These are phyloP conservation scores for Heliosperma pusillum DNA, from an alignment of 148 eudicot species.

Conservation along the genomic window DNA sequence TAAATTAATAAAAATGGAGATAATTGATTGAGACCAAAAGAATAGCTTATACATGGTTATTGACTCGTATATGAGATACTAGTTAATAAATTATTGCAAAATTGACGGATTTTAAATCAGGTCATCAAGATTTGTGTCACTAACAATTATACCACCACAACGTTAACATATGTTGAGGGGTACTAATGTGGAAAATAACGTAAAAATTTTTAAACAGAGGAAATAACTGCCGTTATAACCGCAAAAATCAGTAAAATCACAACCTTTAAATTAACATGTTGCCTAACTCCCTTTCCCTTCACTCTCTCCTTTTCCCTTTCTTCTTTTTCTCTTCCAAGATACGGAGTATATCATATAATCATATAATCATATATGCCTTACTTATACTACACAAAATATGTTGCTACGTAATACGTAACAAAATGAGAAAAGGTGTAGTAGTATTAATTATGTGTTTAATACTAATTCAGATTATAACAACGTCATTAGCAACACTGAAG, in stretches of 20 bases:
- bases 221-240: background rate
- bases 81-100: no score
- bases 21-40: no score
- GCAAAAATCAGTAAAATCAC: constrained; percentile 5
- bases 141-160: no score
- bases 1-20: no score
- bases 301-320: constrained; percentile 20
- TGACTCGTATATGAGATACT: no score
- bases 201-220: background rate
- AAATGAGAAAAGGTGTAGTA: background rate
- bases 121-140: no score
- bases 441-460: background rate
- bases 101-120: no score
- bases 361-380: no score
- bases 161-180: no score
- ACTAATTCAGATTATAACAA: background rate
- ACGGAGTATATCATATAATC: no score
- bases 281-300: constrained; percentile 11
- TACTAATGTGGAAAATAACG: background rate
- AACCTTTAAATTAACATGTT: background rate
- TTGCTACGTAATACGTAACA: background rate
- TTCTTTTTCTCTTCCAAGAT: background rate
- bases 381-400: constrained; percentile 11
- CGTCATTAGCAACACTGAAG: background rate
- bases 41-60: no score